Evolutionary conservation across 2,329 filamentous ascomycete genomes (phyloP).

Genomic region (Teratosphaeria epicoccoides): DNA sequence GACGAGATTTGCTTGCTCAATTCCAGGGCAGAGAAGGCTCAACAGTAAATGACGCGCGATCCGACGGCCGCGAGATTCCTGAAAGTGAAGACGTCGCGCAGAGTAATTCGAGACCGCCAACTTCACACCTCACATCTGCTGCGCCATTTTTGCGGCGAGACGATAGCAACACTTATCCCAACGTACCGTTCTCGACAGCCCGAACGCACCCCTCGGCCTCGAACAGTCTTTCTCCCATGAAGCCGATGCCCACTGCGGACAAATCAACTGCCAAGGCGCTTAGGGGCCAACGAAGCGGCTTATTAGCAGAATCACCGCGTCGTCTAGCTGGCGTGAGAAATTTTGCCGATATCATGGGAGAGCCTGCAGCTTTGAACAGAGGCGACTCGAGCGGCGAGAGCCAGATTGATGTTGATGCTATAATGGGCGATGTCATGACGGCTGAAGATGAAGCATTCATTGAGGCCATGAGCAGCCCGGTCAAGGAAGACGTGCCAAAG

Average conservation of each 20-base stretch:
- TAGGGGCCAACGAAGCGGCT: slow-evolving; percentile 18
- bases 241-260: slow-evolving; percentile 5
- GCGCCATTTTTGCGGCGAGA: background rate
- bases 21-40: slow-evolving; percentile 7
- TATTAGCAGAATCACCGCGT: slow-evolving; percentile 21
- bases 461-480: slow-evolving; percentile 14
- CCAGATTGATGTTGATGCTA: slow-evolving; percentile 23
- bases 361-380: slow-evolving; percentile 14
- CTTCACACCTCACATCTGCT: background rate
- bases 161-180: slow-evolving; percentile 11
- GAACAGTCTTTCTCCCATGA: slow-evolving; percentile 14
- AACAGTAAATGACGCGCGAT: background rate
- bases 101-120: background rate
- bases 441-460: slow-evolving; percentile 29
- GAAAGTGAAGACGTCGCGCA: slow-evolving; percentile 21
- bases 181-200: slow-evolving; percentile 26
- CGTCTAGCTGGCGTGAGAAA: slow-evolving; percentile 21
- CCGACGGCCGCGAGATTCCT: slow-evolving; percentile 13
- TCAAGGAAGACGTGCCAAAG: slow-evolving; percentile 10
- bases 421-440: slow-evolving; percentile 24
- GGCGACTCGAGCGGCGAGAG: slow-evolving; percentile 13
- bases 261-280: slow-evolving; percentile 12
- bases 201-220: slow-evolving; percentile 26
- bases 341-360: slow-evolving; percentile 23
- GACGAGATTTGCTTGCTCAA: slow-evolving; percentile 7